These are phyloP conservation scores for Aspergillus nomiae DNA, from an alignment of 2,329 filamentous ascomycete species.

Conservation along the genomic window DNA sequence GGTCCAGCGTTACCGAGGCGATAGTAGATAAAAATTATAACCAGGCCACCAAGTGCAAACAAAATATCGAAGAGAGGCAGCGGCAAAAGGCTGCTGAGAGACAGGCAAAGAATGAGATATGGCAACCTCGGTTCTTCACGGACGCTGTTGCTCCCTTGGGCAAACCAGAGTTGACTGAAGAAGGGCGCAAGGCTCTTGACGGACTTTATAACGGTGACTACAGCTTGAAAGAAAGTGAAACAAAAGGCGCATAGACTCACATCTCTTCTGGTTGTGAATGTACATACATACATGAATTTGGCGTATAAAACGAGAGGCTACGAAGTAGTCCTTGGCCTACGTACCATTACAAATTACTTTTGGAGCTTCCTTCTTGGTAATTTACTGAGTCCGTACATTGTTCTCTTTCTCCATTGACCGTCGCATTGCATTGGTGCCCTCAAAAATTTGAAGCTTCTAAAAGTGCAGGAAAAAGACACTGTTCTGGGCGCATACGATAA, in stretches of 20 bases:
- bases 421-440: neutral
- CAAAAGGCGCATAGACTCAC: constrained; percentile 34
- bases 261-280: neutral
- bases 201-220: constrained; percentile 58
- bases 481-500: too few relatives aligned
- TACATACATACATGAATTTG: constrained; percentile 9
- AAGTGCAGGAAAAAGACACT: too few relatives aligned
- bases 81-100: constrained; percentile 80
- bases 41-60: constrained; percentile 82
- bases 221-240: constrained; percentile 46
- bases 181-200: constrained; percentile 61
- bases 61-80: constrained; percentile 88
- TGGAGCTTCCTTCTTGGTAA: neutral
- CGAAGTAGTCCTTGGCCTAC: neutral
- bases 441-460: neutral
- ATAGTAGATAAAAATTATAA: constrained; percentile 81
- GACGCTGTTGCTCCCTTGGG: constrained; percentile 61
- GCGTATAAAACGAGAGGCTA: constrained; percentile 30
- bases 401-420: neutral
- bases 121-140: constrained; percentile 87
- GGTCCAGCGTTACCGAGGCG: constrained; percentile 83
- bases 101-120: constrained; percentile 68
- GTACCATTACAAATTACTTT: neutral
- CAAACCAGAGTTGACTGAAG: constrained; percentile 63
- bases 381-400: neutral